These are phyloP conservation scores for Cladobotryum mycophilum DNA, from an alignment of 2,329 filamentous ascomycete species.

Conservation along the genomic window DNA sequence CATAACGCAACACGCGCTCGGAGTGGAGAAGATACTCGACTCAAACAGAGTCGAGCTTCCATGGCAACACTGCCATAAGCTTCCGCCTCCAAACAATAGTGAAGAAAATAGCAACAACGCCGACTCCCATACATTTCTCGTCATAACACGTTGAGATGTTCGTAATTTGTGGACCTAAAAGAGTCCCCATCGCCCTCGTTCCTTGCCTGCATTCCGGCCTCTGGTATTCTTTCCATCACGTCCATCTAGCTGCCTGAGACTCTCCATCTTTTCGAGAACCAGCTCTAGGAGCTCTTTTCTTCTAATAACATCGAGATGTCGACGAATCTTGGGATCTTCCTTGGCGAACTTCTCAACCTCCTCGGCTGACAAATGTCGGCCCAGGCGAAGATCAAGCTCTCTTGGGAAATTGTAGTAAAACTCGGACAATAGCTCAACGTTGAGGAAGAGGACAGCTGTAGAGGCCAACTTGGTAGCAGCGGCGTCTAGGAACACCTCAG, in stretches of 20 bases:
- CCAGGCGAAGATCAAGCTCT: constrained; percentile 80
- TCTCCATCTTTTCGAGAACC: constrained; percentile 93
- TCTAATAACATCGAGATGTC: constrained; percentile 85
- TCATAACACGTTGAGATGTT: neutral
- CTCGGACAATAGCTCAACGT: constrained; percentile 91
- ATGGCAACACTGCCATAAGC: no score
- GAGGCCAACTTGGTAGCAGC: constrained; percentile 91
- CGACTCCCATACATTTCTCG: neutral
- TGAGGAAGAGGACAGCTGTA: constrained; percentile 93
- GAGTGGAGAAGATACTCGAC: no score
- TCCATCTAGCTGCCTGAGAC: constrained; percentile 75
- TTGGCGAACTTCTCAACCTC: constrained; percentile 87
- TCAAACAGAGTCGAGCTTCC: no score
- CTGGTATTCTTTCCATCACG: constrained; percentile 38
- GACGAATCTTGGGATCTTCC: constrained; percentile 83
- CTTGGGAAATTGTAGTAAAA: constrained; percentile 98
- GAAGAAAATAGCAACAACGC: neutral
- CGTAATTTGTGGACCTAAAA: constrained; percentile 30
- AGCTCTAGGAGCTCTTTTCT: constrained; percentile 90
- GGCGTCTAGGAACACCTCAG: constrained; percentile 95
- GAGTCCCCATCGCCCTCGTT: constrained; percentile 43
- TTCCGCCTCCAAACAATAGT: neutral
- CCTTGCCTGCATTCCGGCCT: constrained; percentile 29
- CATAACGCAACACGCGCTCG: neutral
- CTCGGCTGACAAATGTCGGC: constrained; percentile 68